Conservation (phyloP, 148 eudicot species). For the Oxyria digyna region DNA sequence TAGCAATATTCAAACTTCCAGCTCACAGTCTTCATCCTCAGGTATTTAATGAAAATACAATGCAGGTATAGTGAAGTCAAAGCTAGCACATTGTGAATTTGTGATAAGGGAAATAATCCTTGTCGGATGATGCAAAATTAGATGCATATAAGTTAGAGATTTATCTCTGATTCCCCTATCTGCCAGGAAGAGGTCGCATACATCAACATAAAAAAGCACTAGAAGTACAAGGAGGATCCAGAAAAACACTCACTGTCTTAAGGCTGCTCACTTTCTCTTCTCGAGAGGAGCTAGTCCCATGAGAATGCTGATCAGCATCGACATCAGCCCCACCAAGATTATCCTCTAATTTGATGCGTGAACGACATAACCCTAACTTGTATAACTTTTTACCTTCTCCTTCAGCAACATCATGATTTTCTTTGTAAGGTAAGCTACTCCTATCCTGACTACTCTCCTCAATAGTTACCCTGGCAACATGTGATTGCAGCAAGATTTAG, state of each 20-base stretch:
- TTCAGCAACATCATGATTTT: conserved; percentile 37
- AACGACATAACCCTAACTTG: conserved; percentile 59
- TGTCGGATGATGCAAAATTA: neutral
- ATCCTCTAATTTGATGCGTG: conserved; percentile 63
- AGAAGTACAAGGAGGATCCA: neutral
- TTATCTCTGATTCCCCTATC: neutral
- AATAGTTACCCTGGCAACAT: conserved; percentile 30
- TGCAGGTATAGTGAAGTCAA: neutral
- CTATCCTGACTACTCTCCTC: conserved; percentile 39
- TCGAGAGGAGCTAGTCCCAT: conserved; percentile 61
- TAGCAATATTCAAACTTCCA: neutral
- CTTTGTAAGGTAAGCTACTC: conserved; percentile 32
- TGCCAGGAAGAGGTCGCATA: neutral
- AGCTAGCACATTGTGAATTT: neutral
- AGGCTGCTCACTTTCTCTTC: conserved; percentile 99
- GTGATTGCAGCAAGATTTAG: neutral
- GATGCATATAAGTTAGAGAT: neutral
- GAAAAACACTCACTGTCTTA: conserved; percentile 61
- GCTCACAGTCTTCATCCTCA: neutral
- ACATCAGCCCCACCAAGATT: conserved; percentile 65
- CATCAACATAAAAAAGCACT: neutral
- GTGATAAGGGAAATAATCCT: neutral
- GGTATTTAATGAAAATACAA: neutral
- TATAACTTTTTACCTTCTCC: conserved; percentile 50
- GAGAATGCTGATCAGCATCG: conserved; percentile 87